These are phyloP conservation scores for Polytolypa hystricis DNA, from an alignment of 2,329 filamentous ascomycete genomes.

Conservation along the genomic window DNA sequence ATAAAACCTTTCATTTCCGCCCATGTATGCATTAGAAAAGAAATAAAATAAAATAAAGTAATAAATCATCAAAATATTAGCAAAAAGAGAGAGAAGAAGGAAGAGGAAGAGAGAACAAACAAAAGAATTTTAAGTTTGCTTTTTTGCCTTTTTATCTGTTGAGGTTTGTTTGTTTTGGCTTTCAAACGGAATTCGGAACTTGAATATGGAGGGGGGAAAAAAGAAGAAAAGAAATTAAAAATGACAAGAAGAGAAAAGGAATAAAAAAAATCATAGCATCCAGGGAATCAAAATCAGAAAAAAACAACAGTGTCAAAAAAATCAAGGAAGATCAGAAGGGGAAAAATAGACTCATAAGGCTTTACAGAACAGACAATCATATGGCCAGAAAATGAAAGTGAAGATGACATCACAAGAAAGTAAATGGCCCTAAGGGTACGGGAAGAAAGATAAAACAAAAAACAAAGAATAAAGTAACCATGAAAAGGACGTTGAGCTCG, in stretches of 20 bases:
- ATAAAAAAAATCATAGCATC: neutral
- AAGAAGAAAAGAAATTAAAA: neutral
- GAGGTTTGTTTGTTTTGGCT: neutral
- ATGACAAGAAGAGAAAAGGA: neutral
- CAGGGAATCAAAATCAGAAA: neutral
- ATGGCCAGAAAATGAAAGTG: neutral
- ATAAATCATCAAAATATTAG: constrained; percentile 18
- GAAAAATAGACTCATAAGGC: no score
- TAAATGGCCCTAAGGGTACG: neutral
- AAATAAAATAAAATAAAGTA: constrained; percentile 20
- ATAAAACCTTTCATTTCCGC: no score
- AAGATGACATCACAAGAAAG: neutral
- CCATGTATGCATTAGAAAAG: constrained; percentile 16
- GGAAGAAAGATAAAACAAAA: constrained; percentile 11
- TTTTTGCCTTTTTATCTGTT: neutral
- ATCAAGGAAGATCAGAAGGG: neutral
- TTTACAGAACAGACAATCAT: neutral
- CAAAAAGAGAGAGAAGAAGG: neutral
- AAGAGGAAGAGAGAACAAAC: constrained; percentile 8
- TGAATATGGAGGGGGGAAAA: neutral
- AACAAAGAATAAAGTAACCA: neutral
- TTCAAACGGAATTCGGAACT: neutral
- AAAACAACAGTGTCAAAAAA: neutral
- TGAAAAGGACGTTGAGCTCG: no score
- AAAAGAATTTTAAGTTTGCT: constrained; percentile 5